Evolutionary conservation across 139 green algal genomes (phyloP), one percentile per base, ranked within the genome.

Genomic region (Coccomyxa sp.): DNA sequence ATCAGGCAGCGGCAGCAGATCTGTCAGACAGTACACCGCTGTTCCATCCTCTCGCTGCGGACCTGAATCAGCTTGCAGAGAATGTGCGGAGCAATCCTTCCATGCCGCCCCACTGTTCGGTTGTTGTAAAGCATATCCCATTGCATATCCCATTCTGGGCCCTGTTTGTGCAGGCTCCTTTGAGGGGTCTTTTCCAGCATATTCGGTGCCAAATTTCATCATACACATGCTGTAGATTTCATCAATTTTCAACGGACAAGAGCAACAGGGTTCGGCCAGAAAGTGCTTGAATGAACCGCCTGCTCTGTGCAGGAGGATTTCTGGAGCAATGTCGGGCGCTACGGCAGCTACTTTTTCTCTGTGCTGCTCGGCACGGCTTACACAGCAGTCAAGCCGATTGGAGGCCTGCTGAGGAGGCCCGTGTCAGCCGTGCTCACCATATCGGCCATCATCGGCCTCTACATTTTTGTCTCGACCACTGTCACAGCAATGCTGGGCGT

Each of bases 351-450:
- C 84, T 98, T 97, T 79, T 91, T 98, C 21, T 95, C 93, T 10
- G 93, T 98, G 74, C 93, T 98, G 86, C 81, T 96, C 31, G 94
- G 94, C n/a, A 98, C 94, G 13, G 94, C 90, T 21, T 97, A 96
- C 77, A 89, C 95, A 30, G 93, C 94, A 83, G 77, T 96, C n/a
- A 90, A 92, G 83, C 94, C 94, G 17, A 67, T 97, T 0, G 58
- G 90, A 0, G 84, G 82, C 0, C 86, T 95, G n/a, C 81, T 97
- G 51, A 95, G 96, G 85, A 84, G 83, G 45, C 92, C 94, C 1
- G 82, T 86, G 13, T 92, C 93, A 1, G 92, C 91, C 0, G 82
- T 94, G 32, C 30, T 93, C 0, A 87, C 88, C 14, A 77, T 97
- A 23, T 75, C 80, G 1, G 91, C 60, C 10, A 51, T 90, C 12